Evolutionary conservation across 108 stramenopile species (phyloP).

Genomic region (Pseudonitzschia pungens): DNA sequence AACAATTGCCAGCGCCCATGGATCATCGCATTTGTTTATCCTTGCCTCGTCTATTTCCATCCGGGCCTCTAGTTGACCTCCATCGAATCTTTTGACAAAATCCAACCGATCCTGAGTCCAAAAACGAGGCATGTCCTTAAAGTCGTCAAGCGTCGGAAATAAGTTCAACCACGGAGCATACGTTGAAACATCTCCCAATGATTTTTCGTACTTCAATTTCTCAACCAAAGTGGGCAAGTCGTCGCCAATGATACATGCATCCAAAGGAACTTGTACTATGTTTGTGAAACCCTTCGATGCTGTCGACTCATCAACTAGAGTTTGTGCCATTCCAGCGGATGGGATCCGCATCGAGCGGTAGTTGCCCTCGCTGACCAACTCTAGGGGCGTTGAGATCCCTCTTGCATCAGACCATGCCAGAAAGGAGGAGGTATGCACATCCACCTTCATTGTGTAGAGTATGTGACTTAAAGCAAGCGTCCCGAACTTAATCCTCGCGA

Average conservation of each 20-base stretch:
- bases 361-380: slow-evolving; percentile 38
- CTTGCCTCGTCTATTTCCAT: slow-evolving; percentile 42
- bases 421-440: slow-evolving; percentile 41
- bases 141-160: slow-evolving; percentile 34
- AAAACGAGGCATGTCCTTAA: slow-evolving; percentile 67
- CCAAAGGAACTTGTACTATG: slow-evolving; percentile 51
- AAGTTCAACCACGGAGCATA: slow-evolving; percentile 47
- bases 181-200: slow-evolving; percentile 47
- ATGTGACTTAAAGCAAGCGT: too few species aligned
- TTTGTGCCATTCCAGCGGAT: slow-evolving; percentile 18
- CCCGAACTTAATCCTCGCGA: neutral
- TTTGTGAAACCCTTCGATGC: slow-evolving; percentile 20
- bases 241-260: slow-evolving; percentile 61
- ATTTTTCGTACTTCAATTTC: slow-evolving; percentile 54
- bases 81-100: slow-evolving; percentile 46
- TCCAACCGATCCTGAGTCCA: slow-evolving; percentile 60
- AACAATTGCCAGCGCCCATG: slow-evolving; percentile 78
- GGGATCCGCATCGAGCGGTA: slow-evolving; percentile 46
- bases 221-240: slow-evolving; percentile 58
- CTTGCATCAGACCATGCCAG: slow-evolving; percentile 61
- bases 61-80: slow-evolving; percentile 59
- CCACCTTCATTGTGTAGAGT: slow-evolving; percentile 19
- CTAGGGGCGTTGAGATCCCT: slow-evolving; percentile 58
- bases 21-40: slow-evolving; percentile 35
- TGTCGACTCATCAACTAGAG: slow-evolving; percentile 20